Evolutionary conservation across 2,329 filamentous ascomycete species (phyloP).

Genomic region (Aspergillus quadrilineatus): DNA sequence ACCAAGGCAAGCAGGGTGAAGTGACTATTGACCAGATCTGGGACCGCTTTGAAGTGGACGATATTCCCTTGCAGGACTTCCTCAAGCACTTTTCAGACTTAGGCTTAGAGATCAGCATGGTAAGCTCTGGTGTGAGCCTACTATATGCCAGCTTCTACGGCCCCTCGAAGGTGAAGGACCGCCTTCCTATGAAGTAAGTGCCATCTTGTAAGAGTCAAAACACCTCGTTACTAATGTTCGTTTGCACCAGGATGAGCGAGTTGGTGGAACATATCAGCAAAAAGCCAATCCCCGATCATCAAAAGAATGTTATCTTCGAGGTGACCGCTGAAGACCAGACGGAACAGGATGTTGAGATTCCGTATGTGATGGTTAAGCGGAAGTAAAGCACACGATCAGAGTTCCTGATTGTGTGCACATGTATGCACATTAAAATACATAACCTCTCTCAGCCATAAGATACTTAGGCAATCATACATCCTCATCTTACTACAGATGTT

Average conservation of each 20-base stretch:
- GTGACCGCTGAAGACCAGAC: conserved; percentile 85
- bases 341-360: conserved; percentile 94
- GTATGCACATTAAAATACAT: background rate
- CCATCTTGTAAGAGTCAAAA: background rate
- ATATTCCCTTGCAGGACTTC: conserved; percentile 83
- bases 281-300: conserved; percentile 85
- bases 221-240: conserved; percentile 27
- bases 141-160: conserved; percentile 94
- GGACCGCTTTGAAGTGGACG: conserved; percentile 90
- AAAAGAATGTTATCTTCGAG: conserved; percentile 95
- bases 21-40: conserved; percentile 93
- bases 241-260: conserved; percentile 69
- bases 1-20: conserved; percentile 71
- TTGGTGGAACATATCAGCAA: conserved; percentile 86
- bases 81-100: conserved; percentile 76
- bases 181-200: conserved; percentile 68
- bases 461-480: background rate
- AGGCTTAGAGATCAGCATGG: conserved; percentile 83
- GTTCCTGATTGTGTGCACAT: background rate
- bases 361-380: conserved; percentile 85
- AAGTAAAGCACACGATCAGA: conserved; percentile 28
- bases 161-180: conserved; percentile 76
- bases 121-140: conserved; percentile 95
- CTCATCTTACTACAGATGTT: background rate
- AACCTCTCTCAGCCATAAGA: background rate